phyloP scores from a whole-genome alignment of 192 early-diverging fungal species.

The Anaeromyces robustus region DNA sequence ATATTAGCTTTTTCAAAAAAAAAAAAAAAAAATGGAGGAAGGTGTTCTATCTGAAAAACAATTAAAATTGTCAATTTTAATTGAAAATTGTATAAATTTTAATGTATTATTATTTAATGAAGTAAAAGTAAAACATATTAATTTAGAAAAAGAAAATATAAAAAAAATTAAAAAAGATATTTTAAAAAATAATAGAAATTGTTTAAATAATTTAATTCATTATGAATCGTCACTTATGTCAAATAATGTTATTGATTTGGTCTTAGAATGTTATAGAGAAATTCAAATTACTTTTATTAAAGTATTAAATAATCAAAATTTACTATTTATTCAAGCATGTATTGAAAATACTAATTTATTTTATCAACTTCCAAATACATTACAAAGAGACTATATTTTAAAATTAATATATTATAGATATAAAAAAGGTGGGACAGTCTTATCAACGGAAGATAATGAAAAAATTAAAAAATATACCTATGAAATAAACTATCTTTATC shows the following conservation, averaged over 20 bases:
- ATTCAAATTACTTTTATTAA: background rate
- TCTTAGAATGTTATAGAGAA: background rate
- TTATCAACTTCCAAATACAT: background rate
- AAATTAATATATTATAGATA: background rate
- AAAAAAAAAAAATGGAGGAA: background rate
- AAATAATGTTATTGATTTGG: background rate
- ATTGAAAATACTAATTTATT: background rate
- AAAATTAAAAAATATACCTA: background rate
- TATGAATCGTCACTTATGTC: background rate
- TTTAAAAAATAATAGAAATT: background rate
- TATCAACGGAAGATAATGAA: background rate
- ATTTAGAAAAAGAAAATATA: background rate
- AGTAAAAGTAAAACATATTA: background rate
- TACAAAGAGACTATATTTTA: background rate
- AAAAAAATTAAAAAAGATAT: background rate
- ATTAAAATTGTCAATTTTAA: background rate
- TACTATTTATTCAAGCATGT: background rate
- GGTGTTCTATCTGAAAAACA: background rate
- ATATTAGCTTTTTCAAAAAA: too few species aligned
- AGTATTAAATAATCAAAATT: background rate
- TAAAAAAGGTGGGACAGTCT: background rate
- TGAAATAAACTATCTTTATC: background rate
- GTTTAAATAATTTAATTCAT: background rate
- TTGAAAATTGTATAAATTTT: background rate
- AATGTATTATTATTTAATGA: background rate